A percentile compares a stretch with the other conserved stretches of the same genome.
Conservation (phyloP, 2,329 filamentous ascomycete genomes). For the Fusarium abutilonis region DNA sequence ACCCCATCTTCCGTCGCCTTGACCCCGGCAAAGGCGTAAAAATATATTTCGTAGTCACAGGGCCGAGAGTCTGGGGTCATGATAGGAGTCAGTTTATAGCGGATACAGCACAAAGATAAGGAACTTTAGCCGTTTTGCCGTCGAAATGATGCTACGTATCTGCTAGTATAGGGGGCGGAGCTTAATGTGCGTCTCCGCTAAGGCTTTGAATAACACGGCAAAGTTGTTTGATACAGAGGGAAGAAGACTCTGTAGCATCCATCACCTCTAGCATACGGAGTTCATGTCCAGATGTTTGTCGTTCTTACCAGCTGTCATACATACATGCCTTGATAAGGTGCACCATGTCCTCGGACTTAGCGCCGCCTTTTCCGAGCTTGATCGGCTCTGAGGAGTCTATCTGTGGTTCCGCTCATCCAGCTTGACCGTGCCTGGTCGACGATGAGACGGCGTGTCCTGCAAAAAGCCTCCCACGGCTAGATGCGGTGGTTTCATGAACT, state of each 20-base stretch:
- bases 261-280: slow-evolving; percentile 6
- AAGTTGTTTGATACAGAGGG: slow-evolving; percentile 1
- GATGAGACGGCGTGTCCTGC: slow-evolving; percentile 21
- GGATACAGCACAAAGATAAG: slow-evolving; percentile 36
- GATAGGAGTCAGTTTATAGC: slow-evolving; percentile 32
- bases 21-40: slow-evolving; percentile 34
- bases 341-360: slow-evolving; percentile 34
- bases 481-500: slow-evolving; percentile 26
- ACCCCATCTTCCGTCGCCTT: slow-evolving; percentile 38
- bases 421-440: slow-evolving; percentile 2
- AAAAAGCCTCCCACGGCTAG: slow-evolving; percentile 36
- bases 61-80: slow-evolving; percentile 37
- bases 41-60: slow-evolving; percentile 36
- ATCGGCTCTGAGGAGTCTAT: slow-evolving; percentile 9
- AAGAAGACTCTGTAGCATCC: slow-evolving; percentile 1
- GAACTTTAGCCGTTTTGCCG: slow-evolving; percentile 15
- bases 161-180: slow-evolving; percentile 4
- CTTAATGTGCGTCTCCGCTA: not conserved
- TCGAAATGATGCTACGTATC: slow-evolving; percentile 8
- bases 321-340: slow-evolving; percentile 19
- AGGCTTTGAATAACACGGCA: slow-evolving; percentile 12
- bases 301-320: slow-evolving; percentile 30
- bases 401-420: slow-evolving; percentile 10
- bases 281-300: slow-evolving; percentile 4
- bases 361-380: slow-evolving; percentile 36